Evolutionary conservation across 352 stramenopile species (phyloP).

Genomic region (Globisporangium solare): DNA sequence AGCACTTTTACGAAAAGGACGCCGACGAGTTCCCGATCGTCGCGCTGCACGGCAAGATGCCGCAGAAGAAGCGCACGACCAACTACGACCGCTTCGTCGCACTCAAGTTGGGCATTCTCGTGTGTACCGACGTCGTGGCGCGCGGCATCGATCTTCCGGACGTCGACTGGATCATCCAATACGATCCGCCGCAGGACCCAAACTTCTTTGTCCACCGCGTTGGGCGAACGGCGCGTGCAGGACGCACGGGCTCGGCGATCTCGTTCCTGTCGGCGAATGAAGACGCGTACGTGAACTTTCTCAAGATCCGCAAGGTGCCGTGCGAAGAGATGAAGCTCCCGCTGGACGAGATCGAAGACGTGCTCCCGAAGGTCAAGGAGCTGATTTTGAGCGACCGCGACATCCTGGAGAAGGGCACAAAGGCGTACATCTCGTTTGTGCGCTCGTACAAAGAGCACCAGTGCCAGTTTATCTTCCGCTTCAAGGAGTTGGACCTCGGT

Average conservation of each 20-base stretch:
- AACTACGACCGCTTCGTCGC: constrained; percentile 74
- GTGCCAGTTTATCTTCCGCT: constrained; percentile 98
- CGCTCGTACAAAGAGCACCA: constrained; percentile 99
- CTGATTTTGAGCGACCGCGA: constrained; percentile 93
- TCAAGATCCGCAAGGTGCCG: constrained; percentile 93
- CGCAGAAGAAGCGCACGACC: constrained; percentile 84
- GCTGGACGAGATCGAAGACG: constrained; percentile 60
- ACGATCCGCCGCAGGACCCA: constrained; percentile 96
- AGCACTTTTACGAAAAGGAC: constrained; percentile 56
- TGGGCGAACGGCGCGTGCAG: constrained; percentile 95
- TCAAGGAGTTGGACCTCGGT: constrained; percentile 96
- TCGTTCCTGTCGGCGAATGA: constrained; percentile 96
- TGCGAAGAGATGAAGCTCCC: constrained; percentile 73
- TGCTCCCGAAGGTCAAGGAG: constrained; percentile 88
- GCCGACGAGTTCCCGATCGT: constrained; percentile 45
- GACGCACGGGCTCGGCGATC: constrained; percentile 89
- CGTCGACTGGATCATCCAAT: constrained; percentile 99
- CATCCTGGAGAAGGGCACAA: constrained; percentile 97
- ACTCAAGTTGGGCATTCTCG: constrained; percentile 75
- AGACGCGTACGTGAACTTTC: constrained; percentile 96
- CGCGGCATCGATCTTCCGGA: constrained; percentile 98
- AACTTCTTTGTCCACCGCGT: constrained; percentile 99
- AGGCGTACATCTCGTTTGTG: constrained; percentile 98
- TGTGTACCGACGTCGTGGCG: constrained; percentile 99
- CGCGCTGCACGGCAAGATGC: constrained; percentile 93